Conservation (phyloP, 2,329 filamentous ascomycete genomes). For the Calcarisporium arbuscula region DNA sequence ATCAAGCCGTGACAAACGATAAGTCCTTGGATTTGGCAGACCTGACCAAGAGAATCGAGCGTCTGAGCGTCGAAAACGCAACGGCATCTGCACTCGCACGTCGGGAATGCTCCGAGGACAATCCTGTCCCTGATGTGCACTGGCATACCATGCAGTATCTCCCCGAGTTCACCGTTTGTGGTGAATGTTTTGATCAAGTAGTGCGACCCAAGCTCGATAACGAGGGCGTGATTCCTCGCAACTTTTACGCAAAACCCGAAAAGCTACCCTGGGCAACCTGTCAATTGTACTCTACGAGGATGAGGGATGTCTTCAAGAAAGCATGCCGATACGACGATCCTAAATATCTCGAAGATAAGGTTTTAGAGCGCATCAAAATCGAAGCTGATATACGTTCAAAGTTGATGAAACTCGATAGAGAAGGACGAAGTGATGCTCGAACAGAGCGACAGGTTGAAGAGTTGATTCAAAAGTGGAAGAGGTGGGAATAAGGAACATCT, state of each 20-base stretch:
- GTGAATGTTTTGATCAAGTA: conserved; percentile 77
- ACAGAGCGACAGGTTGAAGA: conserved; percentile 38
- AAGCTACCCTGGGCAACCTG: conserved; percentile 54
- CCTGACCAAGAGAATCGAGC: conserved; percentile 58
- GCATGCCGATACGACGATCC: conserved; percentile 63
- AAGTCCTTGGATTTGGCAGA: conserved; percentile 49
- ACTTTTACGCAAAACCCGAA: conserved; percentile 58
- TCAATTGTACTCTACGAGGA: conserved; percentile 73
- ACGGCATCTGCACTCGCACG: too few species aligned
- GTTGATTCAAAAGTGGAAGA: conserved; percentile 50
- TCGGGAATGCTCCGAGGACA: conserved; percentile 63
- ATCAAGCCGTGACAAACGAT: conserved; percentile 38
- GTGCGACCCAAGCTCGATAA: conserved; percentile 62
- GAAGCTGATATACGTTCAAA: conserved; percentile 54
- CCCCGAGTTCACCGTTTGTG: conserved; percentile 76
- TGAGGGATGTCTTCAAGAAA: conserved; percentile 66
- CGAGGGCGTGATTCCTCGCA: conserved; percentile 49
- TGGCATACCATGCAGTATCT: conserved; percentile 77
- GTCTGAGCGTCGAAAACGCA: conserved; percentile 48
- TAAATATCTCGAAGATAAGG: conserved; percentile 50
- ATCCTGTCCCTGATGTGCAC: conserved; percentile 50
- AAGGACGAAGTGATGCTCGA: conserved; percentile 28
- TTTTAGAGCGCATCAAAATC: conserved; percentile 52
- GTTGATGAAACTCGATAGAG: conserved; percentile 36
- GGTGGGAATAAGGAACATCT: conserved; percentile 49